phyloP scores from a whole-genome alignment of 495 filamentous ascomycete species.

The Penicillium paradoxum region DNA sequence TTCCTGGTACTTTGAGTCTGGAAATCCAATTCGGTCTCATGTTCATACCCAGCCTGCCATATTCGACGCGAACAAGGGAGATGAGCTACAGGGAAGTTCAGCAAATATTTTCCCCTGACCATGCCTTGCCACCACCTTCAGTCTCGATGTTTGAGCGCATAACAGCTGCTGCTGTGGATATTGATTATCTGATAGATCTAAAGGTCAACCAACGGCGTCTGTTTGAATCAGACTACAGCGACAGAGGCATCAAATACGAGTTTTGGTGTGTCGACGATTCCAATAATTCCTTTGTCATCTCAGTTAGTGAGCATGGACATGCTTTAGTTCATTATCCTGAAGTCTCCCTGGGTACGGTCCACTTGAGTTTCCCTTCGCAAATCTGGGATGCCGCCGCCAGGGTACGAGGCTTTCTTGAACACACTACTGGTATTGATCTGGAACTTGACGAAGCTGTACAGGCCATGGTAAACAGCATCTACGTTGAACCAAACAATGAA shows the following conservation, averaged over 20 bases:
- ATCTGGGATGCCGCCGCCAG: conserved; percentile 44
- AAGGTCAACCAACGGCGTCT: conserved; percentile 21
- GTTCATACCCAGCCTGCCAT: conserved; percentile 15
- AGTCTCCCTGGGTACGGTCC: conserved; percentile 24
- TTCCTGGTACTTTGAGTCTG: conserved; percentile 28
- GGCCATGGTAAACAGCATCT: conserved; percentile 27
- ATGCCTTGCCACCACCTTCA: not conserved
- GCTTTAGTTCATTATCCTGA: conserved; percentile 14
- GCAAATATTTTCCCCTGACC: not conserved
- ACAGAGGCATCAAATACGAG: conserved; percentile 44
- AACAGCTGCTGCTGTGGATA: conserved; percentile 33
- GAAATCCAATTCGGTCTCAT: conserved; percentile 37
- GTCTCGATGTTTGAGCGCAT: conserved; percentile 25
- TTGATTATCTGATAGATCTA: conserved; percentile 35
- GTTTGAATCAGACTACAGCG: conserved; percentile 26
- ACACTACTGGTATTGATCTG: conserved; percentile 3
- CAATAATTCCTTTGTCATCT: conserved; percentile 37
- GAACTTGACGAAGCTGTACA: conserved; percentile 23
- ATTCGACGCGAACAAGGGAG: conserved; percentile 14
- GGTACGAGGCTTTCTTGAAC: conserved; percentile 17
- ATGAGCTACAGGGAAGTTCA: conserved; percentile 3
- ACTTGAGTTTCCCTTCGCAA: conserved; percentile 39
- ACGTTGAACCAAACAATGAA: conserved; percentile 23
- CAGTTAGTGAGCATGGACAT: conserved; percentile 41
- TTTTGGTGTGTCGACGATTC: conserved; percentile 38